Percentiles rank a stretch among this genome's conserved stretches.
These are phyloP conservation scores for Cyclocybe cylindracea DNA, from an alignment of 768 basidiomycete species.

Conservation along the genomic window DNA sequence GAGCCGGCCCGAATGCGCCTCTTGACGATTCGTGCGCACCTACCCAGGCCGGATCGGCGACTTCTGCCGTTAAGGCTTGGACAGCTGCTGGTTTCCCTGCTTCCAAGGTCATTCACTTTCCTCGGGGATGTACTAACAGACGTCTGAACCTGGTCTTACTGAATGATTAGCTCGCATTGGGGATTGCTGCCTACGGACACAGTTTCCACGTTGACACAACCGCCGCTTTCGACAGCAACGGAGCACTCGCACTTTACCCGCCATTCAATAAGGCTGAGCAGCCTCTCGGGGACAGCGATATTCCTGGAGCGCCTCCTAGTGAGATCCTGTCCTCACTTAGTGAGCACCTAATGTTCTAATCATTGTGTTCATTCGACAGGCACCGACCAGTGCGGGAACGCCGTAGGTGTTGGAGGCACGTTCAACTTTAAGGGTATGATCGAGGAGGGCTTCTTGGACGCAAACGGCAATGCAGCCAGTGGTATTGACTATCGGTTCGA, in stretches of 20 bases:
- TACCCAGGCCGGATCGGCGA: conserved; percentile 69
- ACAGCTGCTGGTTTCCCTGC: conserved; percentile 73
- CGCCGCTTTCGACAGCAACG: conserved; percentile 37
- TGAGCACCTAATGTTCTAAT: background rate
- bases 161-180: conserved; percentile 63
- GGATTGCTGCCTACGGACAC: conserved; percentile 82
- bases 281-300: conserved; percentile 49
- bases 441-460: conserved; percentile 49
- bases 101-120: conserved; percentile 27
- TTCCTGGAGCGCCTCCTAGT: conserved; percentile 19
- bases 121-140: background rate
- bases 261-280: conserved; percentile 46
- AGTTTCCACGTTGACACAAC: conserved; percentile 54
- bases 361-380: conserved; percentile 13
- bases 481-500: conserved; percentile 64
- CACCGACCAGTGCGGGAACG: conserved; percentile 50
- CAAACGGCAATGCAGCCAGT: conserved; percentile 42
- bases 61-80: conserved; percentile 74
- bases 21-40: conserved; percentile 73
- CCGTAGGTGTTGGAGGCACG: conserved; percentile 26
- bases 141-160: background rate
- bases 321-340: background rate
- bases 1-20: conserved; percentile 84
- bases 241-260: conserved; percentile 45
- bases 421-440: conserved; percentile 68